Evolutionary conservation across 1,284 basidiomycete genomes (phyloP), one percentile per base, ranked within the genome.

Genomic region (Microbotryum violaceum): DNA sequence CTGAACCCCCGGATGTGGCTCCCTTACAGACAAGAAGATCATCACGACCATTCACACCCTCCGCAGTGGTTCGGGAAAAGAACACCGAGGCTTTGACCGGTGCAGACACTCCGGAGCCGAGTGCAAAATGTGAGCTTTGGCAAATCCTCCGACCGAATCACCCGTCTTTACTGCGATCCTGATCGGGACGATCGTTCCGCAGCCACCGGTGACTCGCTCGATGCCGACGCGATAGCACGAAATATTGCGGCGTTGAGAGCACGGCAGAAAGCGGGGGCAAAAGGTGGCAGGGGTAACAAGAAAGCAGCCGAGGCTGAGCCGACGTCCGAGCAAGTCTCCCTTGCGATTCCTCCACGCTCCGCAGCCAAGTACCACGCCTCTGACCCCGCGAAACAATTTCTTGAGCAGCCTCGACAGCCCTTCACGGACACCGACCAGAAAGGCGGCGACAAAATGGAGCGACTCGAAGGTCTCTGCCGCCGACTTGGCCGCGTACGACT

Each of bases 201-300:
- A 42, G 37, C 37, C 37, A 42, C 37, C 37, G 37, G 37, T 14
- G 16, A 29, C 2, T 6, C 56, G 0, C 42, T 58, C 21, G 89
- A 92, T 66, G 89, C 89, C 58, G 85, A 93, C 72, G 85, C 91
- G 71, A 97, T 97, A 69, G 86, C 92, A 12, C 82, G 88, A 70
- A 97, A 93, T 72, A 88, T 96, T 2, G 87, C 92, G 71, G 90
- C 89, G 0, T 79, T 97, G 58, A 96, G 93, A 75, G 86, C 82
- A 58, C 82, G 90, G 46, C 77, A 94, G 53, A 78, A 76, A 57
- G 68, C 70, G 9, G 58, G 54, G 16, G 18, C 44, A 14, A 60
- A 68, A 70, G 44, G 66, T 68, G 84, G 20, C 79, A 84, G 61
- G 85, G 61, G 81, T 79, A 50, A 82, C 81, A 65, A 72, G 79